These are phyloP conservation scores for Plicaturopsis crispa DNA, from an alignment of 768 basidiomycete species.

Conservation along the genomic window DNA sequence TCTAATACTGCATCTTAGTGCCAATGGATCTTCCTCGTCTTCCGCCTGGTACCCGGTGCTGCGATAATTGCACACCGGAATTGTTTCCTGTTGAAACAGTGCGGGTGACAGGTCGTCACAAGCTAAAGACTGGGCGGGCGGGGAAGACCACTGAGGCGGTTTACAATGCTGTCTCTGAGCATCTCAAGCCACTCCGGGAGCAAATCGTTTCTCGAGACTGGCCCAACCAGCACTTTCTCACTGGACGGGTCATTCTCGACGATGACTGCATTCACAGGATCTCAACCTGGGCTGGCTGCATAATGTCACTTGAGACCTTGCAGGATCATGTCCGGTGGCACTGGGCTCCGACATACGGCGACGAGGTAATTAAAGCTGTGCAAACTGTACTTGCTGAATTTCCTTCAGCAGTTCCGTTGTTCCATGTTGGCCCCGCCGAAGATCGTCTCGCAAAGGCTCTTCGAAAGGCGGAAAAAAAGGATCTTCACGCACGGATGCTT, in stretches of 20 bases:
- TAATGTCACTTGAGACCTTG: slow-evolving; percentile 4
- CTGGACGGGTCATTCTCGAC: slow-evolving; percentile 2
- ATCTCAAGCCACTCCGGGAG: not conserved
- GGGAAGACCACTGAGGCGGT: not conserved
- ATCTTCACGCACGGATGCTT: no score
- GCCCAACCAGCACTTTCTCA: slow-evolving; percentile 3
- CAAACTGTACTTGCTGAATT: not conserved
- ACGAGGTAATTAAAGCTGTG: slow-evolving; percentile 4
- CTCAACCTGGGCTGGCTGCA: not conserved
- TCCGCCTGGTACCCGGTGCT: slow-evolving; percentile 4
- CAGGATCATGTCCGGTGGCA: slow-evolving; percentile 4
- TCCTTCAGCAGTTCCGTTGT: no score
- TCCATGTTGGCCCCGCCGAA: no score
- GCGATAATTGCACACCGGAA: slow-evolving; percentile 10
- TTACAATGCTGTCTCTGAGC: not conserved
- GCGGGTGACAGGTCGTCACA: not conserved
- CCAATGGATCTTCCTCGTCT: not conserved
- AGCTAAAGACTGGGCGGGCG: not conserved
- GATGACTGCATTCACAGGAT: slow-evolving; percentile 2
- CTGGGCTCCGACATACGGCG: slow-evolving; percentile 2
- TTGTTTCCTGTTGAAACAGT: slow-evolving; percentile 5
- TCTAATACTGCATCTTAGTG: not conserved
- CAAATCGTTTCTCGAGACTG: not conserved
- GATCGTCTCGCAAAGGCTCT: no score
- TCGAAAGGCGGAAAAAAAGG: no score